These are phyloP conservation scores for Lentinula boryana DNA, from an alignment of 768 basidiomycete species.

Conservation along the genomic window DNA sequence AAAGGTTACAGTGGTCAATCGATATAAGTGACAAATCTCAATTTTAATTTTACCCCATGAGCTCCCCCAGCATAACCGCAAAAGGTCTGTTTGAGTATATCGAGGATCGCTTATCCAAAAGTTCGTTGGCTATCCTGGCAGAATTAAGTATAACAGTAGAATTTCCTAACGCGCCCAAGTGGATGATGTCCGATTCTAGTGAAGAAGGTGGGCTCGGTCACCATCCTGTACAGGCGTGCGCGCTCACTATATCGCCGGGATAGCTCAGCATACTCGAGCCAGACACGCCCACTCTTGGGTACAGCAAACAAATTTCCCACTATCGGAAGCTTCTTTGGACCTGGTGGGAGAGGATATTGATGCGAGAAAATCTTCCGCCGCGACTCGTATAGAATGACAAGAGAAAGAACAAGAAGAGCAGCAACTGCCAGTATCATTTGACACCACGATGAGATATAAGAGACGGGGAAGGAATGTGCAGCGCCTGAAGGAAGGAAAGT, in stretches of 20 bases:
- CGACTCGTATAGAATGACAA: too few relatives aligned
- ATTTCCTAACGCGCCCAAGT: slow-evolving; percentile 12
- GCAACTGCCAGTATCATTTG: too few relatives aligned
- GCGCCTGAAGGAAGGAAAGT: too few relatives aligned
- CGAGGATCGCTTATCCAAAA: slow-evolving; percentile 5
- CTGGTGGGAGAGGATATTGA: slow-evolving; percentile 7
- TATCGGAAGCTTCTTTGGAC: slow-evolving; percentile 10
- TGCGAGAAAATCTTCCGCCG: too few relatives aligned
- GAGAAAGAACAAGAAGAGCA: background rate
- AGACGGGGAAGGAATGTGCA: too few relatives aligned
- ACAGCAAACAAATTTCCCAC: slow-evolving; percentile 15
- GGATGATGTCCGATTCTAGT: slow-evolving; percentile 19
- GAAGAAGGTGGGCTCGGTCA: background rate
- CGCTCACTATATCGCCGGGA: slow-evolving; percentile 10
- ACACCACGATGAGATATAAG: too few relatives aligned
- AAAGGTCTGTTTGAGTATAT: slow-evolving; percentile 3
- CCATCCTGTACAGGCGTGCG: background rate
- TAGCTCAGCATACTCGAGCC: slow-evolving; percentile 16
- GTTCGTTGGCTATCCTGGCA: slow-evolving; percentile 3
- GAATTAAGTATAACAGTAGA: slow-evolving; percentile 1
- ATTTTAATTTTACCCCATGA: slow-evolving; percentile 7
- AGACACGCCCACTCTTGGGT: slow-evolving; percentile 9
- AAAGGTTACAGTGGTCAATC: background rate
- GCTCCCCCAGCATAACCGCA: slow-evolving; percentile 7
- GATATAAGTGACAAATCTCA: too few relatives aligned